Evolutionary conservation across 2,329 filamentous ascomycete species (phyloP).

Genomic region (Neonectria coccinea): DNA sequence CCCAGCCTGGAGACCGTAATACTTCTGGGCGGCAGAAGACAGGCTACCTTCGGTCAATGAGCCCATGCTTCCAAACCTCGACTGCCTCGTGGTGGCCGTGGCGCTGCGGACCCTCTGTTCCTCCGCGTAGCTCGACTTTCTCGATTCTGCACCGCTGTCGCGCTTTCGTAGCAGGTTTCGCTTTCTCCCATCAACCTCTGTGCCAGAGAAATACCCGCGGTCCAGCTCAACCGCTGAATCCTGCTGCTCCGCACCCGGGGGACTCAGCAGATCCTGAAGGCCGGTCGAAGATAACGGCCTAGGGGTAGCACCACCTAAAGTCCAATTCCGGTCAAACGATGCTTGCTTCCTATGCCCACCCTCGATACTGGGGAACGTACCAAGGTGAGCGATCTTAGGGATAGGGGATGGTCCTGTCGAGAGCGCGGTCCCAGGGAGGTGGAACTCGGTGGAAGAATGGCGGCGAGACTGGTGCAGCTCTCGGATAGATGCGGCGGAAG

Average conservation of each 20-base stretch:
- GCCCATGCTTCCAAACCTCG: conserved; percentile 82
- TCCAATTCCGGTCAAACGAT: conserved; percentile 79
- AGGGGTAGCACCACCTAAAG: conserved; percentile 64
- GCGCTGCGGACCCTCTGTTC: conserved; percentile 76
- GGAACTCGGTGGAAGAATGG: conserved; percentile 87
- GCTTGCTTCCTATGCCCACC: conserved; percentile 71
- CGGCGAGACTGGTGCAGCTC: conserved; percentile 86
- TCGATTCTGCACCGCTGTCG: conserved; percentile 71
- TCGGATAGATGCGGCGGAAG: conserved; percentile 84
- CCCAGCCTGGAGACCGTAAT: conserved; percentile 67
- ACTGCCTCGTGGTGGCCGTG: conserved; percentile 77
- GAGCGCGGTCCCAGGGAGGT: conserved; percentile 50
- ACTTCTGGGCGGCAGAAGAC: conserved; percentile 76
- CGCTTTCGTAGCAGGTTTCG: conserved; percentile 87
- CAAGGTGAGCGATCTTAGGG: conserved; percentile 57
- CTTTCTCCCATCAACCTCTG: conserved; percentile 80
- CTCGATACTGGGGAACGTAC: conserved; percentile 56
- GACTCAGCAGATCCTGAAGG: conserved; percentile 57
- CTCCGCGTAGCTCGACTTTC: conserved; percentile 81
- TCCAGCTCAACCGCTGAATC: conserved; percentile 75
- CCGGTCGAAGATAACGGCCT: conserved; percentile 67
- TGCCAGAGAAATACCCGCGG: conserved; percentile 92
- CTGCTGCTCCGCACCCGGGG: conserved; percentile 55
- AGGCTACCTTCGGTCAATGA: conserved; percentile 73
- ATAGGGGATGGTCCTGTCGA: conserved; percentile 41